Evolutionary conservation across 1,139 yeast genomes (phyloP), one percentile per base, ranked within the genome.

Genomic region (Yamadazyma atlantica): DNA sequence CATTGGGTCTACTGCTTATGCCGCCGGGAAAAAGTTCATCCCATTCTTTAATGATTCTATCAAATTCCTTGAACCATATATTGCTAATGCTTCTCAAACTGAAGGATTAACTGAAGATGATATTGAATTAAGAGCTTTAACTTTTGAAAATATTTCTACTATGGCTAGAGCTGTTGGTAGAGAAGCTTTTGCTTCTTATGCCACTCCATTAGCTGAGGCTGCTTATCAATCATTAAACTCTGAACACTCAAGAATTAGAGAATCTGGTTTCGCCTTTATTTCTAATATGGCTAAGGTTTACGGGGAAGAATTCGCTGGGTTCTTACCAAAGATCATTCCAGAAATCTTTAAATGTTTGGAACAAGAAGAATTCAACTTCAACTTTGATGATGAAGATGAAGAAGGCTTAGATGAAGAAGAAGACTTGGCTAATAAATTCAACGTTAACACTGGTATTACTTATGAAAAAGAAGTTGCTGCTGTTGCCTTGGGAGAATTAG

Each of bases 111-210:
- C 82, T 43, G 90, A 83, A 51, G 89, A 76, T 48, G 95, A 85
- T 53, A 80, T 85, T 50, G 94, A 85, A 64, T 78, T 90, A 54
- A 81, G 94, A 64, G 97, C 96, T 33, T 76, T 83, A 60, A 87
- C 97, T 38, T 82, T 92, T 51, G 98, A 94, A 68, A 86, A 94
- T 55, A 79, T 94, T 50, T 87, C 97, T 30, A 85, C 96, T 17
- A 83, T 92, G 85, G 97, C 96, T 40, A 80, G 92, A 62, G 97
- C 99, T 39, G 97, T 92, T 42, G 96, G 97, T 48, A 84, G 94
- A 40, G 92, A 85, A 53, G 70, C 87, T 2, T 92, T 92, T 66
- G 78, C 88, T 32, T 80, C 85, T 31, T 88, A 78, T 60, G 96
- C 96, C 37, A 82, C 84, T 58, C 94, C 96, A 32, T 77, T 90